Evolutionary conservation across 106 monocot genomes (phyloP).

Genomic region (Dendrobium officinale): DNA sequence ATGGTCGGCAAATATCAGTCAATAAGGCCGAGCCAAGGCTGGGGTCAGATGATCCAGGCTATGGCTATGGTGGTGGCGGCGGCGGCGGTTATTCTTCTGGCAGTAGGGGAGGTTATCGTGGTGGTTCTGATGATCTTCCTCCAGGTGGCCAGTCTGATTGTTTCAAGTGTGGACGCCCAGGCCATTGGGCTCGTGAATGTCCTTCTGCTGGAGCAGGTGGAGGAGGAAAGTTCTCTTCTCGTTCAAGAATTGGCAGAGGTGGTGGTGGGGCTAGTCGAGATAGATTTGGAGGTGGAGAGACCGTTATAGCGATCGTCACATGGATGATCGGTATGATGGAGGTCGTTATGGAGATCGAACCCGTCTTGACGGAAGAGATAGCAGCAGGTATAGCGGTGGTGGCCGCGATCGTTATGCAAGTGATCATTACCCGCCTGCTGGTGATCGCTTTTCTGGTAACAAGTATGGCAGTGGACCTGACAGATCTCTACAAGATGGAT

Average conservation of each 20-base stretch:
- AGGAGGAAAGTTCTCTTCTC: constrained; percentile 54
- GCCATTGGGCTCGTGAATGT: constrained; percentile 96
- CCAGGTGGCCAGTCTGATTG: constrained; percentile 58
- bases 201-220: constrained; percentile 42
- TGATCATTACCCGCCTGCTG: constrained; percentile 42
- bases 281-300: constrained; percentile 44
- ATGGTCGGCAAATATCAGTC: constrained; percentile 77
- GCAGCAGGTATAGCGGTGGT: constrained; percentile 38
- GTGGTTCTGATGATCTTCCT: constrained; percentile 28
- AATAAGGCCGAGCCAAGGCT: constrained; percentile 84
- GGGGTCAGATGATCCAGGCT: constrained; percentile 47
- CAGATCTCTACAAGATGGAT: constrained; percentile 56
- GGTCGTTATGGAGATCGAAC: constrained; percentile 69
- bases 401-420: constrained; percentile 56
- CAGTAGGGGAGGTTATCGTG: constrained; percentile 34
- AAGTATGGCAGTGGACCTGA: constrained; percentile 47
- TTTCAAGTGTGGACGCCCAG: constrained; percentile 87
- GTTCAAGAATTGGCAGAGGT: constrained; percentile 27
- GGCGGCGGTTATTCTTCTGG: constrained; percentile 33
- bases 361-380: constrained; percentile 27
- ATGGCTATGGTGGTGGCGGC: constrained; percentile 40
- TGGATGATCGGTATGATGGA: constrained; percentile 72
- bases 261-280: constrained; percentile 54
- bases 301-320: constrained; percentile 50
- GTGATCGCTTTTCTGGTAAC: constrained; percentile 27